phyloP scores from a whole-genome alignment of 192 early-diverging fungal genomes.

The Backusella circina region DNA sequence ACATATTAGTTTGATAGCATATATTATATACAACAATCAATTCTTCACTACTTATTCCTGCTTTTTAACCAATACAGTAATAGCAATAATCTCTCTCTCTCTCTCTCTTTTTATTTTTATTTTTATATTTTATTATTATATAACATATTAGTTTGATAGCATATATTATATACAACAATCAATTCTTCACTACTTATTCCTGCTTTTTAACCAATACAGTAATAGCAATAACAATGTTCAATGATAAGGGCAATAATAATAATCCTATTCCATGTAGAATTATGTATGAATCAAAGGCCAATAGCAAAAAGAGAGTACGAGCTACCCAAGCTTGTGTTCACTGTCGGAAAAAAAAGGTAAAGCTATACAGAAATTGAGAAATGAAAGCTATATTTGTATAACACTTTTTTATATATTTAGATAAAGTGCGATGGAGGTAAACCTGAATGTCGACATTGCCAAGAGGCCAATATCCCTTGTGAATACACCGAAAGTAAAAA shows the following conservation, averaged over 20 bases:
- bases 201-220: background rate
- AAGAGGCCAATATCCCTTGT: constrained; percentile 13
- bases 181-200: no score
- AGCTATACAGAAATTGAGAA: background rate
- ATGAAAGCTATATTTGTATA: background rate
- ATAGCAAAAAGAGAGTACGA: constrained; percentile 25
- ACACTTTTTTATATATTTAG: background rate
- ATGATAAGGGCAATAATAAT: background rate
- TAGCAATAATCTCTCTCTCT: background rate
- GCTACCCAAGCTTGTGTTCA: constrained; percentile 29
- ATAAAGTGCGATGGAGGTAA: constrained; percentile 26
- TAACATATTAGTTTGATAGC: no score
- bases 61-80: background rate
- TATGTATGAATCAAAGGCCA: constrained; percentile 3
- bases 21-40: background rate
- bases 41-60: no score
- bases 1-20: no score
- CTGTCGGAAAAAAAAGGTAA: constrained; percentile 32
- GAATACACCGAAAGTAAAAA: constrained; percentile 17
- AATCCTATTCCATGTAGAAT: background rate
- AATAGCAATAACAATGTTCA: background rate
- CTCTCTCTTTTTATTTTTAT: background rate
- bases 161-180: background rate
- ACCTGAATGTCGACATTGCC: constrained; percentile 23
- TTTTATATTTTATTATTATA: background rate